These are phyloP conservation scores for Ogataea paradorogensis DNA, from an alignment of 805 yeast genomes.

Conservation along the genomic window DNA sequence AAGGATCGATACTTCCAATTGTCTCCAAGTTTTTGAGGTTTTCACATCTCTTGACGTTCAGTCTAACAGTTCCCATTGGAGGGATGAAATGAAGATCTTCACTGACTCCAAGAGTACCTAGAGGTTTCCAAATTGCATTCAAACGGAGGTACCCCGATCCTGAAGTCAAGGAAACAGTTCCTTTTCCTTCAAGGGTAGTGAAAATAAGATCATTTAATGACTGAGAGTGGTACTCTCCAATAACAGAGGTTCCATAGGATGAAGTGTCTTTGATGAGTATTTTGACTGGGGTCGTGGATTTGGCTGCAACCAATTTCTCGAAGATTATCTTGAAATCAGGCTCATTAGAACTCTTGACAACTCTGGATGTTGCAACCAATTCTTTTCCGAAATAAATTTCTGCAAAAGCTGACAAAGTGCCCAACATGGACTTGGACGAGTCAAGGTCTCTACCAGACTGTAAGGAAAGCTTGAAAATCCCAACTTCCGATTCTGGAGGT, in stretches of 20 bases:
- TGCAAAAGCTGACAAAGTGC: conserved; percentile 63
- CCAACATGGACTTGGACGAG: conserved; percentile 46
- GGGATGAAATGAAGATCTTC: conserved; percentile 41
- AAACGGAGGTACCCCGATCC: conserved; percentile 57
- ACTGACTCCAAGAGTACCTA: conserved; percentile 51
- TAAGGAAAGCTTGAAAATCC: conserved; percentile 63
- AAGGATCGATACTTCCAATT: conserved; percentile 75
- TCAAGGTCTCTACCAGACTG: conserved; percentile 62
- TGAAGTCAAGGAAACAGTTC: conserved; percentile 42
- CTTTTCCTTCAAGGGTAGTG: conserved; percentile 47
- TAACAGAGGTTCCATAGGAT: conserved; percentile 43
- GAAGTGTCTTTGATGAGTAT: conserved; percentile 62
- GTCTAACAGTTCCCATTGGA: conserved; percentile 65
- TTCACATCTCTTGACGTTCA: conserved; percentile 53
- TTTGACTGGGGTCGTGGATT: conserved; percentile 51
- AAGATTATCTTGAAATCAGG: conserved; percentile 67
- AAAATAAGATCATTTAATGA: conserved; percentile 55
- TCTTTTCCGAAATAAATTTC: conserved; percentile 59
- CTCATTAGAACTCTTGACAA: conserved; percentile 63
- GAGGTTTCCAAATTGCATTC: conserved; percentile 67
- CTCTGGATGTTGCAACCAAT: conserved; percentile 55
- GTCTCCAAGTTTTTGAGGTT: conserved; percentile 57
- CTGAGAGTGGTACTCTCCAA: conserved; percentile 52
- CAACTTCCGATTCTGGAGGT: conserved; percentile 62
- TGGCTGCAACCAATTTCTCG: conserved; percentile 62